phyloP scores from a whole-genome alignment of 495 filamentous ascomycete species.

The Hypoxylon lienhwacheense region DNA sequence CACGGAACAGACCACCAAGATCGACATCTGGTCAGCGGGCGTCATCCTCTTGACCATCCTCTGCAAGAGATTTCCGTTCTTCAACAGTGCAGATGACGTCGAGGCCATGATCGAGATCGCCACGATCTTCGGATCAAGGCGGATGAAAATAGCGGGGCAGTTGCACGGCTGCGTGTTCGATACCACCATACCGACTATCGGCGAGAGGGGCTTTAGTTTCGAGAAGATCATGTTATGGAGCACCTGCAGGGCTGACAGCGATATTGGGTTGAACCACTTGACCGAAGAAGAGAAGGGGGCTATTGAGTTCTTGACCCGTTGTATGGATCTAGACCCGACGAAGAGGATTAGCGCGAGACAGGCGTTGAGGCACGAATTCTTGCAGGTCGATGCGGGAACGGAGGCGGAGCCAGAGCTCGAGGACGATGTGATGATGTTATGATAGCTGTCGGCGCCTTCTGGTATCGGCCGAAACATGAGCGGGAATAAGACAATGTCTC shows the following conservation, averaged over 20 bases:
- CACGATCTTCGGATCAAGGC: conserved; percentile 83
- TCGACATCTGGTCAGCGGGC: conserved; percentile 96
- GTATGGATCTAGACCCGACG: conserved; percentile 71
- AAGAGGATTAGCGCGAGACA: conserved; percentile 72
- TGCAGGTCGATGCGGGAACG: conserved; percentile 46
- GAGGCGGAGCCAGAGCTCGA: conserved; percentile 26
- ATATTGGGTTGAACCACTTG: conserved; percentile 46
- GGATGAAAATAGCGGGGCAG: conserved; percentile 78
- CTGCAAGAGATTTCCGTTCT: conserved; percentile 91
- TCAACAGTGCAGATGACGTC: conserved; percentile 94
- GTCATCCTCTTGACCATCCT: conserved; percentile 92
- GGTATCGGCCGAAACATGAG: not conserved
- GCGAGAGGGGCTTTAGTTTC: conserved; percentile 75
- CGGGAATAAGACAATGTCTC: too few species aligned
- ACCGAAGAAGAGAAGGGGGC: conserved; percentile 64
- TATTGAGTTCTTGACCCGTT: conserved; percentile 65
- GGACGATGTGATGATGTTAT: conserved; percentile 42
- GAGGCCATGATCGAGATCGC: conserved; percentile 97
- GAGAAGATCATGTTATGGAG: conserved; percentile 96
- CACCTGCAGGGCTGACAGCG: conserved; percentile 59
- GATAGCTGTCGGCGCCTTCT: conserved; percentile 7
- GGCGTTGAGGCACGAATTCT: conserved; percentile 75
- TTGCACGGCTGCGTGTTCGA: conserved; percentile 87
- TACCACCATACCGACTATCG: conserved; percentile 86
- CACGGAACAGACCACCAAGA: conserved; percentile 91